phyloP scores from a whole-genome alignment of 345 rosid genomes.

The Murraya paniculata region DNA sequence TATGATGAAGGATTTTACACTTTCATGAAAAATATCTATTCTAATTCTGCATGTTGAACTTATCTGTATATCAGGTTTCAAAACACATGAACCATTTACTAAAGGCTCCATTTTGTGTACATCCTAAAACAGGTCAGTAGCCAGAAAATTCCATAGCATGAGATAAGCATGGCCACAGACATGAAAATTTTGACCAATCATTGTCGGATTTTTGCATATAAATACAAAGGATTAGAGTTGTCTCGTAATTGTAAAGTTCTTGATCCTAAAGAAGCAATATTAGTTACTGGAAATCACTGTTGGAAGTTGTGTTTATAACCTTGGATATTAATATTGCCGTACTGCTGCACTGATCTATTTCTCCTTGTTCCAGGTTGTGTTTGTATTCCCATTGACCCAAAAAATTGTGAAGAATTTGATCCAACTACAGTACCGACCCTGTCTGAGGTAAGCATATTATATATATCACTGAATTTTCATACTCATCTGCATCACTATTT shows the following conservation, averaged over 20 bases:
- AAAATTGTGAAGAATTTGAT: constrained; percentile 75
- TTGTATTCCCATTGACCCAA: constrained; percentile 88
- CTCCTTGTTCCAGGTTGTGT: constrained; percentile 59
- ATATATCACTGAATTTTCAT: background rate
- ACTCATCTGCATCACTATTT: background rate
- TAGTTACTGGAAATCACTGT: background rate
- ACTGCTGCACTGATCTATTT: background rate
- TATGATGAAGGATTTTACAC: background rate
- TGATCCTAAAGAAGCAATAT: background rate
- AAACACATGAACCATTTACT: constrained; percentile 96
- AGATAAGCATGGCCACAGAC: background rate
- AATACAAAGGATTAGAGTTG: constrained; percentile 5
- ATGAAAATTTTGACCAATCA: background rate
- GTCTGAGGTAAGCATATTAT: constrained; percentile 45
- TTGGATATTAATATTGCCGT: background rate
- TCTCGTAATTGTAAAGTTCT: background rate
- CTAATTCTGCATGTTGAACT: background rate
- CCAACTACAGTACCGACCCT: constrained; percentile 78
- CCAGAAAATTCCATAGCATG: background rate
- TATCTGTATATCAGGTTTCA: constrained; percentile 58
- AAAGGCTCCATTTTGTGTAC: constrained; percentile 96
- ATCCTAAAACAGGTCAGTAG: constrained; percentile 80
- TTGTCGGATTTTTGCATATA: constrained; percentile 1
- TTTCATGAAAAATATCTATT: background rate
- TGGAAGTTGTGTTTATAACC: background rate